Evolutionary conservation across 2,329 filamentous ascomycete species (phyloP), one percentile per base, ranked within the genome.

Genomic region (Cyphellophora attinorum): DNA sequence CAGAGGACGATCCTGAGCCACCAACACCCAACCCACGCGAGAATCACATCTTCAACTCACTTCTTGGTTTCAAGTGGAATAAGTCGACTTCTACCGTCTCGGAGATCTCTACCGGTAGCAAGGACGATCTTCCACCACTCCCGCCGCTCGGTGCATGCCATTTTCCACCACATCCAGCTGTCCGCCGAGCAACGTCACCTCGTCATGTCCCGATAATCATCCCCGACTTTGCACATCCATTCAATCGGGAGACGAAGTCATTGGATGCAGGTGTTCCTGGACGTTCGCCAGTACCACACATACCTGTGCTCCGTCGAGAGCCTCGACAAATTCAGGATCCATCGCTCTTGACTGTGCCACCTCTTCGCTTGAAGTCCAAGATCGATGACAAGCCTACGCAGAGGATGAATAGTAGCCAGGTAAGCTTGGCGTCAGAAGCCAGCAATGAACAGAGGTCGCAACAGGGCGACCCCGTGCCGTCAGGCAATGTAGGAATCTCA

Each of bases 191-290:
- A 8, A 25, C 21, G 14, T 37, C 35, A 31, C 34, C 37, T 40
- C 44, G 50, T 31, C 41, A 54, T 45, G 50, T 51, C 33, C 50
- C 48, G 11, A 54, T 54, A 35, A 37, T 52, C 31, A 54, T 53
- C 27, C 50, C 51, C 12, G 44, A 46, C 19, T 52, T 51, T 40
- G 50, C 50, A 31, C 45, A 51, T 25, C 51, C 51, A 11, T 41
- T 47, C 18, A 38, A 40, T n/a, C 32, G 36, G 17, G 40, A 44
- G 28, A 33, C 39, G 17, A 41, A 38, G 16, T 37, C 47, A 25
- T n/a, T n/a, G n/a, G n/a, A n/a, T n/a, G 21, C n/a, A 8, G 21
- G 21, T 25, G 8, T n/a, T 8, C 8, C 8, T 25, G n/a, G 8
- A 8, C 8, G 21, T 8, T n/a, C n/a, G 8, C 6, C 19, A 16